Percentiles rank a stretch among this genome's conserved stretches.
These are phyloP conservation scores for Suillus cothurnatus DNA, from an alignment of 768 basidiomycete genomes.

Conservation along the genomic window DNA sequence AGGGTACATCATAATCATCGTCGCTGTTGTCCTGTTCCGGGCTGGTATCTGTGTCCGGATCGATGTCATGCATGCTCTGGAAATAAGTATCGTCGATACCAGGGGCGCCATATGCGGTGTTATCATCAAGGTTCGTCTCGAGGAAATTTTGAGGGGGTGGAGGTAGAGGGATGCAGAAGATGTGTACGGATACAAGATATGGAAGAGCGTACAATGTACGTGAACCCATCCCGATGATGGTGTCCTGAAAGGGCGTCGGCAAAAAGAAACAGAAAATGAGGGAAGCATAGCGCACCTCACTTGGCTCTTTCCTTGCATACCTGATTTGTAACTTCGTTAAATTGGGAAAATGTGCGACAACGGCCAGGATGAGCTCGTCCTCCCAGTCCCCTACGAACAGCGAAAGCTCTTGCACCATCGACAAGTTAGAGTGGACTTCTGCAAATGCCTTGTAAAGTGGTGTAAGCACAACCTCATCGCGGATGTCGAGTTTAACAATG, in stretches of 20 bases:
- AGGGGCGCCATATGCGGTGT: slow-evolving; percentile 10
- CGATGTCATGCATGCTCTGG: slow-evolving; percentile 15
- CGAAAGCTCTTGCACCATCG: slow-evolving; percentile 31
- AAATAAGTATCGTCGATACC: background rate
- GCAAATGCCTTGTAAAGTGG: slow-evolving; percentile 28
- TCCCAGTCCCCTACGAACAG: slow-evolving; percentile 47
- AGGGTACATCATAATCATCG: background rate
- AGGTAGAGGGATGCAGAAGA: slow-evolving; percentile 28
- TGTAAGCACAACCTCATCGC: slow-evolving; percentile 23
- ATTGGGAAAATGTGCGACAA: slow-evolving; percentile 38
- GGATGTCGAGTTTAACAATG: slow-evolving; percentile 24
- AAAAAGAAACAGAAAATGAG: background rate
- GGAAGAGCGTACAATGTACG: slow-evolving; percentile 42
- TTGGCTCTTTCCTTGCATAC: slow-evolving; percentile 39
- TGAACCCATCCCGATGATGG: slow-evolving; percentile 44
- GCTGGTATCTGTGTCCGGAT: slow-evolving; percentile 17
- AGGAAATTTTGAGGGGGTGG: slow-evolving; percentile 4
- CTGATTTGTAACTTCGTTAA: slow-evolving; percentile 43
- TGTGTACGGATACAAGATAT: slow-evolving; percentile 39
- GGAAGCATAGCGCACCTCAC: slow-evolving; percentile 38
- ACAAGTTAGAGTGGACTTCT: background rate
- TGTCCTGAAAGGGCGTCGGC: slow-evolving; percentile 28
- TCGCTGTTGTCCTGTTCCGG: background rate
- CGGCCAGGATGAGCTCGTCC: slow-evolving; percentile 45
- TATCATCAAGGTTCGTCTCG: background rate